Percentiles rank a stretch among this genome's conserved stretches.
Conservation (phyloP, 345 rosid genomes). For the Acer campestre region DNA sequence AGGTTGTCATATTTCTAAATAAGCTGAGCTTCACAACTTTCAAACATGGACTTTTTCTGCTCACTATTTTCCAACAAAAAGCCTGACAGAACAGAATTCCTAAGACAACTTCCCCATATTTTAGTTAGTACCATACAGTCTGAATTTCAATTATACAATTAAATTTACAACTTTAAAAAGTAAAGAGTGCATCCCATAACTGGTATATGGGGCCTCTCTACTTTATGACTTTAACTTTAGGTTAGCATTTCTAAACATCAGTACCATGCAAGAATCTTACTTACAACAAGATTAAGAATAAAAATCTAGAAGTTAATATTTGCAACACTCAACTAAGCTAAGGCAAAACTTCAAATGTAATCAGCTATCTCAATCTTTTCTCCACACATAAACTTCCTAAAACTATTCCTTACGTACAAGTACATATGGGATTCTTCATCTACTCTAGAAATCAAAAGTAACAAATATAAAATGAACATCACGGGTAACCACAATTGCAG, state of each 20-base stretch:
- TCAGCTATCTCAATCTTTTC: background rate
- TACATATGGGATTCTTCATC: background rate
- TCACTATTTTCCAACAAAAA: background rate
- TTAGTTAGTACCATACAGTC: background rate
- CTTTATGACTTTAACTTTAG: background rate
- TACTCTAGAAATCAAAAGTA: background rate
- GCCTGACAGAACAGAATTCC: background rate
- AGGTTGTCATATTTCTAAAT: no score
- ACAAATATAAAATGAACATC: background rate
- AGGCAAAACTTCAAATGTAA: background rate
- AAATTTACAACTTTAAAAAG: background rate
- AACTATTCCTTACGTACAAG: background rate
- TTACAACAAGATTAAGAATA: background rate
- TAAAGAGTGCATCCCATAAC: background rate
- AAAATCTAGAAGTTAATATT: no score
- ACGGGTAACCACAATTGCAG: background rate
- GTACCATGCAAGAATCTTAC: background rate
- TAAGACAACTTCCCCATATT: conserved; percentile 1
- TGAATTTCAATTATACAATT: background rate
- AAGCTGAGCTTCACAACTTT: background rate
- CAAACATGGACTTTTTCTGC: background rate
- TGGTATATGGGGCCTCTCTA: background rate
- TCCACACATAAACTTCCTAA: background rate
- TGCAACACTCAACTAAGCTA: no score
- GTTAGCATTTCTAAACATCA: background rate